These are phyloP conservation scores for Globisporangium yorkense DNA, from an alignment of 352 stramenopile species.

Conservation along the genomic window DNA sequence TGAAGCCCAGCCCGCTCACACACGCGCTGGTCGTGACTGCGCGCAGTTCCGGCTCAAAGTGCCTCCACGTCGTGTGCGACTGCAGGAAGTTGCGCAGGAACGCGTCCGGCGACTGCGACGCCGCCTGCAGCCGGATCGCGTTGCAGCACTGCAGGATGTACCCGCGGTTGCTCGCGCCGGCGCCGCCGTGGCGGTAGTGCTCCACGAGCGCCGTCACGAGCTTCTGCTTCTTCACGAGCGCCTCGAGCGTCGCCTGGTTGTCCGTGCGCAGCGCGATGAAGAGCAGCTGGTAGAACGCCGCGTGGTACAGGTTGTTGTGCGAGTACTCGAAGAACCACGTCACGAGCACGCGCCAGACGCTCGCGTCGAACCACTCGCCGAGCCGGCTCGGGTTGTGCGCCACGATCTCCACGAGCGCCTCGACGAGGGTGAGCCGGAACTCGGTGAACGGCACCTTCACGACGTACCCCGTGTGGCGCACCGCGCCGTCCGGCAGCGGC, in stretches of 20 bases:
- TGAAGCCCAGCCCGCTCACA: conserved; percentile 67
- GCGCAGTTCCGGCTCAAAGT: conserved; percentile 66
- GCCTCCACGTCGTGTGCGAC: conserved; percentile 81
- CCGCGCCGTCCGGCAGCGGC: conserved; percentile 50
- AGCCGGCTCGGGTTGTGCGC: conserved; percentile 70
- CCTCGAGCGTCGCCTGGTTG: conserved; percentile 70
- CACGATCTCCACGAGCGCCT: conserved; percentile 81
- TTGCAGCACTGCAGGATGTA: conserved; percentile 90
- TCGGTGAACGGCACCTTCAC: conserved; percentile 89
- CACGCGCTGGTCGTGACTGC: conserved; percentile 47
- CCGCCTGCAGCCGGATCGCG: conserved; percentile 82
- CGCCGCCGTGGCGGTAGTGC: conserved; percentile 58
- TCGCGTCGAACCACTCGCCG: conserved; percentile 64
- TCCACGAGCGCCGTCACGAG: conserved; percentile 81
- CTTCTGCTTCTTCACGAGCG: conserved; percentile 86
- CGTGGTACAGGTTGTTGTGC: conserved; percentile 90
- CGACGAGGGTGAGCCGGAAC: conserved; percentile 80
- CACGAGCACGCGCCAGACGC: conserved; percentile 84
- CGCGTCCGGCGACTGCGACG: conserved; percentile 79
- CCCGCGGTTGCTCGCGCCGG: conserved; percentile 73
- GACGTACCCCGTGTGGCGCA: conserved; percentile 84
- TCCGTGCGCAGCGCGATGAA: conserved; percentile 85
- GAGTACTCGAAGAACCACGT: conserved; percentile 90
- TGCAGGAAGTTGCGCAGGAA: conserved; percentile 88
- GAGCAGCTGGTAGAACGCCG: conserved; percentile 86